A percentile compares a stretch with the other conserved stretches of the same genome.
These are phyloP conservation scores for Myochromella boudieri DNA, from an alignment of 768 basidiomycete species.

Conservation along the genomic window DNA sequence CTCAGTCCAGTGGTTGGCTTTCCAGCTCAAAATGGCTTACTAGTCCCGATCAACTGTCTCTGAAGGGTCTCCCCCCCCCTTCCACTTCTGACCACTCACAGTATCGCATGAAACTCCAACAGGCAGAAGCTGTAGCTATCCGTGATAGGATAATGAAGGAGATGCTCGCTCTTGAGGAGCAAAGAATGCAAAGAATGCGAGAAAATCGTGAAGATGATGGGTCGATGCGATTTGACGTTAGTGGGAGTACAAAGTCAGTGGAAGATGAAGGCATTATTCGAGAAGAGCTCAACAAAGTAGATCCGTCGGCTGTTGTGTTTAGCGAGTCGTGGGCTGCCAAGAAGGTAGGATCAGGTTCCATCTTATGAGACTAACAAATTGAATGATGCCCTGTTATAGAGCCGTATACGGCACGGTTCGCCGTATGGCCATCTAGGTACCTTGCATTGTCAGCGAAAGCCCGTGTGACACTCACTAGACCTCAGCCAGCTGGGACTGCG, in stretches of 20 bases:
- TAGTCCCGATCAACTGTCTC: constrained; percentile 17
- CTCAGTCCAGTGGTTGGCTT: constrained; percentile 37
- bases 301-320: constrained; percentile 95
- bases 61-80: constrained; percentile 12
- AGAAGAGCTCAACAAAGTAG: constrained; percentile 89
- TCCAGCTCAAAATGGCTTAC: constrained; percentile 56
- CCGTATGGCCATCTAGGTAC: constrained; percentile 94
- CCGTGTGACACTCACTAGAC: background rate
- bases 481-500: constrained; percentile 79
- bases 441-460: constrained; percentile 18
- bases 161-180: constrained; percentile 96
- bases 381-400: constrained; percentile 37
- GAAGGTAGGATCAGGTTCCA: constrained; percentile 62
- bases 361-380: background rate
- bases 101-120: constrained; percentile 71
- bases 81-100: constrained; percentile 29
- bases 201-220: constrained; percentile 66
- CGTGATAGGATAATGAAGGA: constrained; percentile 97
- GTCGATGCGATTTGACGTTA: constrained; percentile 57
- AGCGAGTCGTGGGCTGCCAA: constrained; percentile 94
- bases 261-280: constrained; percentile 96
- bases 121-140: constrained; percentile 85
- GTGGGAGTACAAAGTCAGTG: constrained; percentile 58
- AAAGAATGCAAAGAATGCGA: constrained; percentile 92
- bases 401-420: constrained; percentile 87